These are phyloP conservation scores for Aegilops longissima DNA, from an alignment of 176 grass and related monocot species.

Conservation along the genomic window DNA sequence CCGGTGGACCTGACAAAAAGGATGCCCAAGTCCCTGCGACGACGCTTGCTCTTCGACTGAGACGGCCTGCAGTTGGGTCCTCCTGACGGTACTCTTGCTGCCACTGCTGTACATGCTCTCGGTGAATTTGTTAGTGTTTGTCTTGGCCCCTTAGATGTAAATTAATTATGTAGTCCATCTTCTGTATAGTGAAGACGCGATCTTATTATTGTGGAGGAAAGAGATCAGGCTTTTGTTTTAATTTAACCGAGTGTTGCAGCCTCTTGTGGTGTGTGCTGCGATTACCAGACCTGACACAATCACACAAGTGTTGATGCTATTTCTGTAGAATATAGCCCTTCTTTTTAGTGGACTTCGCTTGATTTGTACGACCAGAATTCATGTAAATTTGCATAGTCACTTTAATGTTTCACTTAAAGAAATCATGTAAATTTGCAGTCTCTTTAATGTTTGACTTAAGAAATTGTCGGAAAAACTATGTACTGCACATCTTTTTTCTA, in stretches of 20 bases:
- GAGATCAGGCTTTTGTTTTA: neutral
- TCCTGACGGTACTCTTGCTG: neutral
- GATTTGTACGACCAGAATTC: neutral
- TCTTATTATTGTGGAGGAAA: neutral
- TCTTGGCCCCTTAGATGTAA: slow-evolving; percentile 4
- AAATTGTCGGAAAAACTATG: no score
- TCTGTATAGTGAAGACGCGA: slow-evolving; percentile 45
- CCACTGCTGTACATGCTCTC: slow-evolving; percentile 36
- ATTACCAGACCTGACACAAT: neutral
- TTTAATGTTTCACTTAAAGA: no score
- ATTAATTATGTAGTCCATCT: neutral
- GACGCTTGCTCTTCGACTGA: slow-evolving; percentile 64
- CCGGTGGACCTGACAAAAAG: slow-evolving; percentile 44
- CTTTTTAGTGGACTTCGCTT: neutral
- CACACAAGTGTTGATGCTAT: neutral
- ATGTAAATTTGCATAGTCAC: neutral
- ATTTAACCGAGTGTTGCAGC: neutral
- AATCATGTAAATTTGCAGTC: no score
- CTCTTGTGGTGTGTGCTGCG: neutral
- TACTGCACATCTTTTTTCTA: no score
- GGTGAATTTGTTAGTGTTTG: slow-evolving; percentile 7
- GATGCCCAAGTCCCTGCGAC: slow-evolving; percentile 56
- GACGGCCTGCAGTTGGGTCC: neutral
- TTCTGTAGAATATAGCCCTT: neutral
- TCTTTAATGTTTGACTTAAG: no score